phyloP scores from a whole-genome alignment of 1,139 yeast species.

The Lodderomyces orthopsilosis region DNA sequence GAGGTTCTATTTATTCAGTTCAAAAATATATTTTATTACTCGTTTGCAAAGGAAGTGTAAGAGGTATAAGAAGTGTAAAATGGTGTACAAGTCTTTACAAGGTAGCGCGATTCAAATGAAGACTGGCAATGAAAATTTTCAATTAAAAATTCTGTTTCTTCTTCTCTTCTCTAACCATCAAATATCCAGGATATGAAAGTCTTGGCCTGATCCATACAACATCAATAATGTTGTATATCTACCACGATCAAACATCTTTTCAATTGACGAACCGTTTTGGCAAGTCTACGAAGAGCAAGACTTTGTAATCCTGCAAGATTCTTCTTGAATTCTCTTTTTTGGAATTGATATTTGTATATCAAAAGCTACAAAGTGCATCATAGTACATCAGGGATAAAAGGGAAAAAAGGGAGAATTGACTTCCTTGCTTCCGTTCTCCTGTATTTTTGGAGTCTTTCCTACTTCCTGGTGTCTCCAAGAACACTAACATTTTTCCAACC shows the following conservation, averaged over 20 bases:
- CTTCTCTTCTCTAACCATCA: conserved; percentile 2
- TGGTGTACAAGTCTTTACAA: too few species aligned
- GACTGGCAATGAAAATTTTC: too few species aligned
- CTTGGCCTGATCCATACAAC: conserved; percentile 20
- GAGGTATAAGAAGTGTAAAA: neutral
- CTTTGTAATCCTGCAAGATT: conserved; percentile 7
- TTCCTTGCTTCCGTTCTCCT: conserved; percentile 14
- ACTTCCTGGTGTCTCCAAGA: conserved; percentile 54
- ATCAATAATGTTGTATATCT: conserved; percentile 2
- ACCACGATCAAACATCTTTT: conserved; percentile 35
- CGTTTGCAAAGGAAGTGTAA: neutral
- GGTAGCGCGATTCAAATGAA: too few species aligned
- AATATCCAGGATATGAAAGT: conserved; percentile 11
- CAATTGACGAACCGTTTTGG: conserved; percentile 44
- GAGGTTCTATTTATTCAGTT: neutral
- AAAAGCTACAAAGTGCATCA: conserved; percentile 38
- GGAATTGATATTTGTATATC: conserved; percentile 15
- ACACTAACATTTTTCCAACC: conserved; percentile 49
- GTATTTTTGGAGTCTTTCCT: too few species aligned
- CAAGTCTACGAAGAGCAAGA: conserved; percentile 37
- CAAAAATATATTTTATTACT: neutral
- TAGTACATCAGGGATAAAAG: conserved; percentile 43
- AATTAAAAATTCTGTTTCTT: conserved; percentile 2
- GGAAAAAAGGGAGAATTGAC: neutral
- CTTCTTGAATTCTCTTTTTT: conserved; percentile 5